Conservation (phyloP, 306 rosid genomes). For the Dalbergia cultrata region DNA sequence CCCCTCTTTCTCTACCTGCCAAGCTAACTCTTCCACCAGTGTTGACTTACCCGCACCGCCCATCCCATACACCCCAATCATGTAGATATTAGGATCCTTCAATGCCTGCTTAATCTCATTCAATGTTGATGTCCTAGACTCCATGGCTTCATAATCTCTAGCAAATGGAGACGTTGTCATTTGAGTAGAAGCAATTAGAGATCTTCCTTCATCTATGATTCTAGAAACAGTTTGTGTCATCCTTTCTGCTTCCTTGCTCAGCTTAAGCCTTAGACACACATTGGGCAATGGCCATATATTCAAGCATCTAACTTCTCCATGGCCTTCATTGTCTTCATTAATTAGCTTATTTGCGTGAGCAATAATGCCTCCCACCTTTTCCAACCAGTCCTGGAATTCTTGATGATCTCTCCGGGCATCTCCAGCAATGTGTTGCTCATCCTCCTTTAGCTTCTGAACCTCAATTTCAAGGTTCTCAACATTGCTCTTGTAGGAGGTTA, state of each 20-base stretch:
- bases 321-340: neutral
- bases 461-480: too few relatives aligned
- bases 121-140: neutral
- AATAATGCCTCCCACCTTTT: neutral
- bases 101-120: constrained; percentile 4
- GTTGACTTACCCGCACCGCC: constrained; percentile 9
- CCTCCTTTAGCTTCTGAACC: too few relatives aligned
- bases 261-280: neutral
- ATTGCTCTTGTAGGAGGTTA: too few relatives aligned
- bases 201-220: neutral
- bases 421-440: too few relatives aligned
- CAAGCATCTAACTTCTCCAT: neutral
- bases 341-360: neutral
- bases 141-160: neutral
- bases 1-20: neutral
- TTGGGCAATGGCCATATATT: neutral
- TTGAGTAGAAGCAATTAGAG: neutral
- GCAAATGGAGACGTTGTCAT: neutral
- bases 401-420: neutral
- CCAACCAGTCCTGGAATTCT: neutral
- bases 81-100: neutral
- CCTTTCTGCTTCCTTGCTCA: neutral
- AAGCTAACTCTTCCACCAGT: neutral
- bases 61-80: constrained; percentile 37
- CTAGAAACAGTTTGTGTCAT: neutral